Evolutionary conservation across 75 land plant genomes (phyloP).

Genomic region (Sequoiadendron giganteum): DNA sequence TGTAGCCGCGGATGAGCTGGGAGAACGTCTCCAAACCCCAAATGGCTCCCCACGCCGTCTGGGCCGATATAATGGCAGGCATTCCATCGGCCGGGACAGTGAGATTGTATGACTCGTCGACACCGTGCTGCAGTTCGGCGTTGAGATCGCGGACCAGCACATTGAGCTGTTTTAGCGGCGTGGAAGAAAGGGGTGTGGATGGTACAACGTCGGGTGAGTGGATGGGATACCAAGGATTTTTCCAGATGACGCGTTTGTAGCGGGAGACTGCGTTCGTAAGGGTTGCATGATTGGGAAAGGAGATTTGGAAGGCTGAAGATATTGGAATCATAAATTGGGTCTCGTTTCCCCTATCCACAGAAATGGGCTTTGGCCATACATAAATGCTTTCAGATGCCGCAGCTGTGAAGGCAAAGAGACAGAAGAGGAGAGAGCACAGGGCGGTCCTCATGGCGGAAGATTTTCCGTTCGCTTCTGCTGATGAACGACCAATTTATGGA

Average conservation of each 20-base stretch:
- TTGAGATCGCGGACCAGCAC: slow-evolving; percentile 42
- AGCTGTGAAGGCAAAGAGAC: background rate
- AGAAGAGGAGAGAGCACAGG: background rate
- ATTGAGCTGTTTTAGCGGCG: slow-evolving; percentile 24
- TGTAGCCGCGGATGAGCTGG: slow-evolving; percentile 63
- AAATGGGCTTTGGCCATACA: slow-evolving; percentile 57
- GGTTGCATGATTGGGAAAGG: slow-evolving; percentile 21
- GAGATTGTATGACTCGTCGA: slow-evolving; percentile 78
- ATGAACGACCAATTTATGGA: too few species aligned
- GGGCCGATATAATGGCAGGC: slow-evolving; percentile 55
- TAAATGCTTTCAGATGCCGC: background rate
- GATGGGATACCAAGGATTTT: slow-evolving; percentile 52
- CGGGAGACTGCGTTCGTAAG: slow-evolving; percentile 47
- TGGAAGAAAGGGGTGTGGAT: slow-evolving; percentile 14
- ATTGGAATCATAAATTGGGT: slow-evolving; percentile 15
- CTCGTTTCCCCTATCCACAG: slow-evolving; percentile 25
- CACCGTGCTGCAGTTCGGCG: slow-evolving; percentile 60
- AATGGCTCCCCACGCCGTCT: slow-evolving; percentile 86
- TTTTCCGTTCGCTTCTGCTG: too few species aligned
- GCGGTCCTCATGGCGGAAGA: background rate
- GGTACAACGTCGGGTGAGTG: slow-evolving; percentile 14
- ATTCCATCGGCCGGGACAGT: slow-evolving; percentile 19
- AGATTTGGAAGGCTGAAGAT: slow-evolving; percentile 32
- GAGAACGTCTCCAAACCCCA: slow-evolving; percentile 93
- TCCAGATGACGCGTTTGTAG: slow-evolving; percentile 35